These are phyloP conservation scores for Ceratocystis alfenasii DNA, from an alignment of 2,329 filamentous ascomycete genomes.

Conservation along the genomic window DNA sequence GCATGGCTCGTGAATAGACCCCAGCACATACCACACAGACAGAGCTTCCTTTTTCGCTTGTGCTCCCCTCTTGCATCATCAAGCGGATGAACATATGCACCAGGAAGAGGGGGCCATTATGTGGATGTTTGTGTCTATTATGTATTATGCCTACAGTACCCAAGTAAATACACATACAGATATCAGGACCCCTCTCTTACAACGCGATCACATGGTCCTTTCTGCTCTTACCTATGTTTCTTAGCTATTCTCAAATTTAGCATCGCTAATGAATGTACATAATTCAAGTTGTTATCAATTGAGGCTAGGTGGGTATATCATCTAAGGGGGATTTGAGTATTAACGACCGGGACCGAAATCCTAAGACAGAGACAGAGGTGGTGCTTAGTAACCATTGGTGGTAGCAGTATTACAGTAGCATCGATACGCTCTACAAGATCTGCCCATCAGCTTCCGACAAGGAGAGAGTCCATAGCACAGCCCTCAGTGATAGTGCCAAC, in stretches of 20 bases:
- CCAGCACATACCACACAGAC: slow-evolving; percentile 1
- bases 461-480: background rate
- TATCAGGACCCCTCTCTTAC: background rate
- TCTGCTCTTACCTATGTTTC: background rate
- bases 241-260: background rate
- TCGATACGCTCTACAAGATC: background rate
- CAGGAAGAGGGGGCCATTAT: background rate
- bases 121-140: background rate
- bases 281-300: too few species aligned
- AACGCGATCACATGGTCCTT: background rate
- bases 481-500: too few species aligned
- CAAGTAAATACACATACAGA: background rate
- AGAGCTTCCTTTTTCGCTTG: slow-evolving; percentile 3
- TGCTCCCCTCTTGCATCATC: background rate
- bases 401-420: background rate
- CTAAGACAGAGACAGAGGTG: too few species aligned
- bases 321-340: too few species aligned
- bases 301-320: too few species aligned
- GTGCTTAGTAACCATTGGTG: too few species aligned
- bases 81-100: background rate
- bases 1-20: slow-evolving; percentile 3
- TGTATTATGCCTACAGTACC: background rate
- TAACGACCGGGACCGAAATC: too few species aligned
- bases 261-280: background rate
- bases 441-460: background rate